Base-by-base conservation (phyloP, 1,139 yeast genomes). In the Yamadazyma conglobata region DNA sequence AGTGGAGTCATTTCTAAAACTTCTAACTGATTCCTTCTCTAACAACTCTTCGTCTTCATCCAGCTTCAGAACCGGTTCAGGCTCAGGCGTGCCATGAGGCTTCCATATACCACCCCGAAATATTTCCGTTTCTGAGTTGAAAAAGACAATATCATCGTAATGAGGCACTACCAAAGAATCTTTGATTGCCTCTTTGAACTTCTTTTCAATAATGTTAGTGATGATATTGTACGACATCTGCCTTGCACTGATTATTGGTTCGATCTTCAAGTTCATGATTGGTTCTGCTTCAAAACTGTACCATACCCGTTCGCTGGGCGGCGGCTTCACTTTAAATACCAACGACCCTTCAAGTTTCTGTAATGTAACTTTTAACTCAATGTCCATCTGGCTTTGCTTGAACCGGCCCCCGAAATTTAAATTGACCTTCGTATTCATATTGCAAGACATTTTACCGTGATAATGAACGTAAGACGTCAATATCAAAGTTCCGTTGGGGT, bases 81-180 rank as follows among this genome's bases (percentile, higher is more conserved):
- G 7, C 13, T 25, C 20, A 15, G 25, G 15, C 10, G n/a, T 4
- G 53, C 54, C 19, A 15, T 13, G 8, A 4, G 14, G 10, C 37
- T 81, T 86, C 97, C 97, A 91, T 15, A 91, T 79, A 10, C 98
- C 98, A 27, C 96, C 97, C 41, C 96, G 72, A 51, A 78, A 91
- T 10, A 85, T 55, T 39, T 86, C 94, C 12, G 60, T 65, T 1
- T 59, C 47, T 0, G 96, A 79, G 34, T 73, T 65, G 47, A 70
- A 83, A 47, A 86, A 84, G 0, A 79, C 76, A 25, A 87, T 58
- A 54, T 91, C 97, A 52, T 91, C 97, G 88, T 86, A 83, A 47
- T 70, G 79, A 2, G 97, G 98, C 25, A 75, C 57, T 0, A 91
- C 97, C 34, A 89, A 60, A 10, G 93, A 75, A 26, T 86, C 94